Evolutionary conservation across 164 flowering plant genomes (phyloP).

Genomic region (Kingdonia uniflora): DNA sequence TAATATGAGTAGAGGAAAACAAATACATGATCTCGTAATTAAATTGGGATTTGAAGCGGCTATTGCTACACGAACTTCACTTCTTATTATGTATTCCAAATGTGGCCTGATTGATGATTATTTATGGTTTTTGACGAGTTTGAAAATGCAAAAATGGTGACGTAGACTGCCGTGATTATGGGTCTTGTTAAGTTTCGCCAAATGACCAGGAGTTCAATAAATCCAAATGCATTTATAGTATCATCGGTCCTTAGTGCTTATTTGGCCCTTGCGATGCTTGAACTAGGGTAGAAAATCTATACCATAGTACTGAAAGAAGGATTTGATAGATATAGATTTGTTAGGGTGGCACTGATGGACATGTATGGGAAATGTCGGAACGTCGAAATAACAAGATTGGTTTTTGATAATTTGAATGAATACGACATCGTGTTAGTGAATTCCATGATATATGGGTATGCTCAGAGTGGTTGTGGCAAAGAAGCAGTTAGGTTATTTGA

Average conservation of each 20-base stretch:
- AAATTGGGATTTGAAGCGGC: conserved; percentile 30
- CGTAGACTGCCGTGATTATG: conserved; percentile 50
- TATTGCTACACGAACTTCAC: conserved; percentile 38
- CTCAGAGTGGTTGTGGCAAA: no score
- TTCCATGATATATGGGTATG: no score
- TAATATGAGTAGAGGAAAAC: no score
- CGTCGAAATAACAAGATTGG: conserved; percentile 23
- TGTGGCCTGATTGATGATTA: conserved; percentile 35
- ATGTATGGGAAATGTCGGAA: conserved; percentile 44
- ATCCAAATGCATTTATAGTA: conserved; percentile 36
- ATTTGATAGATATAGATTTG: no score
- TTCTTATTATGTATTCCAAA: no score
- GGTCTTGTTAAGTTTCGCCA: conserved; percentile 38
- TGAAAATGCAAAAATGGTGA: conserved; percentile 33
- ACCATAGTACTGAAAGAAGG: conserved; percentile 20
- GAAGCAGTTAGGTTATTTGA: no score
- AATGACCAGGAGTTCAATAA: no score
- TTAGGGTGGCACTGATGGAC: conserved; percentile 31
- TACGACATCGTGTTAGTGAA: no score
- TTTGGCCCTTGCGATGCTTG: conserved; percentile 36
- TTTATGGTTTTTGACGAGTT: conserved; percentile 29
- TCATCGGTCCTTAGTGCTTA: conserved; percentile 36
- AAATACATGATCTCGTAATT: conserved; percentile 23
- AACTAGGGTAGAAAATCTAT: conserved; percentile 37
- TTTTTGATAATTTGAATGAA: conserved; percentile 26